Evolutionary conservation across 2,329 filamentous ascomycete species (phyloP).

Genomic region (Albophoma yamanashiensis): DNA sequence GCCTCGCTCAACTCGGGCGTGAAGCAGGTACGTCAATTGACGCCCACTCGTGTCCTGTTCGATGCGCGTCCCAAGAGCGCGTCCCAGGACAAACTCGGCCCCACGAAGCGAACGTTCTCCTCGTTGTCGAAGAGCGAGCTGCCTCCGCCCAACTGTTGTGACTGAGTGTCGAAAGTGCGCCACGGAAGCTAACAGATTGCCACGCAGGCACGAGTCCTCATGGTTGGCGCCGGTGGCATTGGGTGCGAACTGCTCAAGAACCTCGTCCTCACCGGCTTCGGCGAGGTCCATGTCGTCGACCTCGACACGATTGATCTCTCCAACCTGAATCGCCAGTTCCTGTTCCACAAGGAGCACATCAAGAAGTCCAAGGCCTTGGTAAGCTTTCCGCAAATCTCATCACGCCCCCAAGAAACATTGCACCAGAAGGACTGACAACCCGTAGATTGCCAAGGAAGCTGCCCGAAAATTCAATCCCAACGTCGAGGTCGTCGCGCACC

Average conservation of each 20-base stretch:
- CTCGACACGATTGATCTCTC: conserved; percentile 97
- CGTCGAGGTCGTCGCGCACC: conserved; percentile 77
- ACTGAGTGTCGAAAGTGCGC: neutral
- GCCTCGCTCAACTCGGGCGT: conserved; percentile 50
- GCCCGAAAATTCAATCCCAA: conserved; percentile 84
- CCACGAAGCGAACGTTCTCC: neutral
- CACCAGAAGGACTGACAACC: conserved; percentile 7
- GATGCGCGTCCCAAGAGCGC: conserved; percentile 2
- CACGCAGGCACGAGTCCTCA: conserved; percentile 67
- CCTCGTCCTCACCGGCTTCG: conserved; percentile 82
- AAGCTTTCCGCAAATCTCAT: conserved; percentile 22
- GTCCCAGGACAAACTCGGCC: conserved; percentile 3
- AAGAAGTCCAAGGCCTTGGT: conserved; percentile 94
- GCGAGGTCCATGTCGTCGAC: conserved; percentile 89
- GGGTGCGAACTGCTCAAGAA: conserved; percentile 98
- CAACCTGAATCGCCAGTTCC: conserved; percentile 94
- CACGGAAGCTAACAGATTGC: neutral
- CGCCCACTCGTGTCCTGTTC: neutral
- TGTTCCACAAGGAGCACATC: conserved; percentile 94
- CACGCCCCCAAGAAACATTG: neutral
- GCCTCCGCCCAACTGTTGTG: neutral
- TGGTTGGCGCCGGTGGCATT: conserved; percentile 95
- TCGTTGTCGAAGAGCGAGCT: neutral
- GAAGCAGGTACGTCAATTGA: conserved; percentile 49
- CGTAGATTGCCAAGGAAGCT: conserved; percentile 80